Conservation (phyloP, 495 filamentous ascomycete species). For the Neurospora intermedia region DNA sequence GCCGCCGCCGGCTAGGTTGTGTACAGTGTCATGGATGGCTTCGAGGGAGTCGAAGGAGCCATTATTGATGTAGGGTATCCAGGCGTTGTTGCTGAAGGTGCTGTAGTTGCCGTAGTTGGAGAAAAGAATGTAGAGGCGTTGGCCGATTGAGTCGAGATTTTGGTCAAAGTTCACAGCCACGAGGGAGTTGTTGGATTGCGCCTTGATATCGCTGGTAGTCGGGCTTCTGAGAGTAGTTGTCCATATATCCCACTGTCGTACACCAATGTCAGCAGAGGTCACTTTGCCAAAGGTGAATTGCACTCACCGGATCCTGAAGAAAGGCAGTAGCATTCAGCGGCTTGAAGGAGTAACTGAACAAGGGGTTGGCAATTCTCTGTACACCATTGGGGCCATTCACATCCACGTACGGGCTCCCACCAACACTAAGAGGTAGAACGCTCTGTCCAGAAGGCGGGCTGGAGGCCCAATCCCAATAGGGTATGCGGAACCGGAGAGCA, state of each 20-base stretch:
- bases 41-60: conserved; percentile 46
- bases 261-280: neutral
- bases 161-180: conserved; percentile 39
- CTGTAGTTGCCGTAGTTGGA: conserved; percentile 47
- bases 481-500: conserved; percentile 47
- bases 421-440: conserved; percentile 39
- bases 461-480: conserved; percentile 61
- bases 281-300: neutral
- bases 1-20: conserved; percentile 42
- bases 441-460: conserved; percentile 35
- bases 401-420: conserved; percentile 29
- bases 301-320: conserved; percentile 33
- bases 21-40: conserved; percentile 54
- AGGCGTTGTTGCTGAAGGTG: conserved; percentile 47
- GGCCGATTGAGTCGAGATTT: conserved; percentile 30
- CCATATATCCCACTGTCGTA: conserved; percentile 27
- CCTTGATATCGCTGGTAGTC: conserved; percentile 26
- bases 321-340: conserved; percentile 39
- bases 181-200: conserved; percentile 41
- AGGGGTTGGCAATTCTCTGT: conserved; percentile 47
- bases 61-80: conserved; percentile 26
- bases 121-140: conserved; percentile 50
- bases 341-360: conserved; percentile 51
- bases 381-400: conserved; percentile 43
- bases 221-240: conserved; percentile 40